Base-by-base conservation (phyloP, 1,284 basidiomycete genomes). In the Apiotrichum sp. region DNA sequence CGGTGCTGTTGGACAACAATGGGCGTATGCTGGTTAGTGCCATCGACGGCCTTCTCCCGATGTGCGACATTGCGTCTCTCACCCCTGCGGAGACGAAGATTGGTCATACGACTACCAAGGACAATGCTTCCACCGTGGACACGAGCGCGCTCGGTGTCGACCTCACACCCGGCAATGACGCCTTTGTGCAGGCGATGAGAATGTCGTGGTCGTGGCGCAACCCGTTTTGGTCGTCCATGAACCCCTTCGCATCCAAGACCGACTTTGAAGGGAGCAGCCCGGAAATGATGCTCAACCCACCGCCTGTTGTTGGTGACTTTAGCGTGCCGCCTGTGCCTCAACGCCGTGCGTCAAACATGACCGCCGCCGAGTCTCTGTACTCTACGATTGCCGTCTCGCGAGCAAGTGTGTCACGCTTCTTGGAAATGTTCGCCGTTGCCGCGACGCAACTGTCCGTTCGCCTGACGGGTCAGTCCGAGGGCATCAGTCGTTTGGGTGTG, bases 171-270 rank as follows among this genome's bases (percentile, higher is more conserved):
- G 71, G 67, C 32, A 76, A 78, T 56, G 77, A 77, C 6, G 76
- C 77, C 0, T 79, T 79, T 52, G 65, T 78, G 38, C 72, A 74
- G 22, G 75, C 77, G 8, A 59, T 78, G 34, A 70, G 71, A 46
- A 64, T 72, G 50, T 75, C 75, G 3, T 79, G 77, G 77, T 62
- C 66, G 3, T 79, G 78, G 78, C 65, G 69, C 8, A 71, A 71
- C 46, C 66, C 71, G 1, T 62, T 63, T 36, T 52, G 58, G 44
- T 55, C 65, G 3, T 56, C 63, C 5, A 46, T 59, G 35, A 65
- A 67, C 47, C 58, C 58, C n/a, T 59, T 53, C 36, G 52, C 61
- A 7, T 54, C 61, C 13, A 10, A 22, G 9, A 50, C 53, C 3
- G 54, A 56, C 34, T 31, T 50, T 1, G 31, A 10, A 6, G 36